These are phyloP conservation scores for Cercophora scortea DNA, from an alignment of 495 filamentous ascomycete species.

Conservation along the genomic window DNA sequence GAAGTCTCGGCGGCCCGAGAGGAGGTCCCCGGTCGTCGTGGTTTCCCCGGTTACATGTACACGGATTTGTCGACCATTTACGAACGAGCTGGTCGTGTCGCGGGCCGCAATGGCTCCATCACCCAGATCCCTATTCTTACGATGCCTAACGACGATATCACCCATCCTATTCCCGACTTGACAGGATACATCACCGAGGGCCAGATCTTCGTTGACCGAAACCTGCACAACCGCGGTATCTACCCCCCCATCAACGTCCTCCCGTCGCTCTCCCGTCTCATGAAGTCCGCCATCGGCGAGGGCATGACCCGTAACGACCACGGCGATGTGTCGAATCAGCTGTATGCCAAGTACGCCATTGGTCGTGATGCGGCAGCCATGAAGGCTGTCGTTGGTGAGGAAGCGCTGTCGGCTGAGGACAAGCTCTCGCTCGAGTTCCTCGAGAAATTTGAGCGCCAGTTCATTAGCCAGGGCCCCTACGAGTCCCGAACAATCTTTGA, in stretches of 20 bases:
- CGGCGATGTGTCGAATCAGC: constrained; percentile 96
- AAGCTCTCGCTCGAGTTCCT: constrained; percentile 97
- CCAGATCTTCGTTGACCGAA: constrained; percentile 96
- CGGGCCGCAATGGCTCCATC: constrained; percentile 95
- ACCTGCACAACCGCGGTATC: constrained; percentile 90
- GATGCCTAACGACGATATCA: constrained; percentile 99
- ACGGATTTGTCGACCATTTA: constrained; percentile 99
- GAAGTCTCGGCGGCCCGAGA: constrained; percentile 96
- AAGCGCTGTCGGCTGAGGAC: constrained; percentile 90
- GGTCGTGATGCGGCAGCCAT: constrained; percentile 96
- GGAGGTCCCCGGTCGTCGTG: constrained; percentile 98
- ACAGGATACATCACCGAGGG: constrained; percentile 99
- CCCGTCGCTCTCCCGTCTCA: constrained; percentile 95
- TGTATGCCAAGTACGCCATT: constrained; percentile 99
- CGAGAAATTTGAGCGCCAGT: constrained; percentile 92
- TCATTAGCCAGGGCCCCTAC: constrained; percentile 88
- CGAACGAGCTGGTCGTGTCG: constrained; percentile 96
- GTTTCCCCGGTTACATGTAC: constrained; percentile 99
- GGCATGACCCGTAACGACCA: constrained; percentile 93
- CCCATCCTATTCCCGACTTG: constrained; percentile 96
- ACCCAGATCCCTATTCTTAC: constrained; percentile 98
- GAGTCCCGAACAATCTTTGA: constrained; percentile 85
- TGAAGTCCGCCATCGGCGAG: constrained; percentile 99
- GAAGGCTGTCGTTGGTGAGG: constrained; percentile 99
- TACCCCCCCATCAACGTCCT: constrained; percentile 99